Conservation (phyloP, 805 yeast species). For the Spencermartinsiella europaea region DNA sequence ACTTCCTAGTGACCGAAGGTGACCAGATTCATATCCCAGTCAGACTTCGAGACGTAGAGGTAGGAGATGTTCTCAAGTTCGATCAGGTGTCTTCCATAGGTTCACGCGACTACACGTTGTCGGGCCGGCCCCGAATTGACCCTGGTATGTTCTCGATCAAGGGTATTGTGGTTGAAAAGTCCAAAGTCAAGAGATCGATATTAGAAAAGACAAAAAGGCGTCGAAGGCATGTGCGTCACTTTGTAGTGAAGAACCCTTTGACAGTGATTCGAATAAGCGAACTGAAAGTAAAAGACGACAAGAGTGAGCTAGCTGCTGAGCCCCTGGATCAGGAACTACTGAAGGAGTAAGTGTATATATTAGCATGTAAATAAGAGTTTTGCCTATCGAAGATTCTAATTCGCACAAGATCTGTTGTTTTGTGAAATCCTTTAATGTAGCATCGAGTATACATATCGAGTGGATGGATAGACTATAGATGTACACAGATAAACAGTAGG, state of each 20-base stretch:
- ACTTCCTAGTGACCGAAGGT: conserved; percentile 86
- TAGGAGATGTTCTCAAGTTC: conserved; percentile 77
- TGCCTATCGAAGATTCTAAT: too few relatives aligned
- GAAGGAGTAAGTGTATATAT: too few relatives aligned
- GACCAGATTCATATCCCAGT: conserved; percentile 79
- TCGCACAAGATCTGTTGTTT: too few relatives aligned
- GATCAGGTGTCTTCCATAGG: conserved; percentile 79
- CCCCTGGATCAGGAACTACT: too few relatives aligned
- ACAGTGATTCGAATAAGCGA: conserved; percentile 77
- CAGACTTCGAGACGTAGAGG: conserved; percentile 64
- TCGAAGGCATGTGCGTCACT: conserved; percentile 66
- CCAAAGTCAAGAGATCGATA: conserved; percentile 60
- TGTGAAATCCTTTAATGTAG: too few relatives aligned
- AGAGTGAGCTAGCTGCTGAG: too few relatives aligned
- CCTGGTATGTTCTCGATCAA: conserved; percentile 52
- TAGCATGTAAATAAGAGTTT: too few relatives aligned
- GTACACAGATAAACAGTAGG: too few relatives aligned
- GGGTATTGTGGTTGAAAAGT: conserved; percentile 69
- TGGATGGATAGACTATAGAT: too few relatives aligned
- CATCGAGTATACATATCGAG: too few relatives aligned
- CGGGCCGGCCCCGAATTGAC: conserved; percentile 48
- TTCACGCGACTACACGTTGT: conserved; percentile 70
- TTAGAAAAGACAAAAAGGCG: conserved; percentile 76
- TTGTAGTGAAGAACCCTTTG: conserved; percentile 60
- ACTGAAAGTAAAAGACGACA: conserved; percentile 46